A percentile compares a stretch with the other conserved stretches of the same genome.
Evolutionary conservation across 2,329 filamentous ascomycete genomes (phyloP).

Genomic region (Dactylellina sp.): DNA sequence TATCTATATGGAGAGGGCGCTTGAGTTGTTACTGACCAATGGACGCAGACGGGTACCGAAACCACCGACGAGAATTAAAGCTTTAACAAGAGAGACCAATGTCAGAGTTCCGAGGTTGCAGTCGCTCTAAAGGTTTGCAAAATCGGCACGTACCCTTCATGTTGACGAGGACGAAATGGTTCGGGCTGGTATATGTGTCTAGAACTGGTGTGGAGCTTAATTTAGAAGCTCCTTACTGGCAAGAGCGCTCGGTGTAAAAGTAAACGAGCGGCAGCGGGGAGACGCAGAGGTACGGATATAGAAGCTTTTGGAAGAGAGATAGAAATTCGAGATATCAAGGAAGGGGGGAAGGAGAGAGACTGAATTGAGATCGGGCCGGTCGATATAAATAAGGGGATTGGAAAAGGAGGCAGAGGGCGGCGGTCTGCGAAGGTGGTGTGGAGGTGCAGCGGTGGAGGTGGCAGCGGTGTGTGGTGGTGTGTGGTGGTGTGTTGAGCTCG

Average conservation of each 20-base stretch:
- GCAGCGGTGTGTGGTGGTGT: constrained; percentile 19
- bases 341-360: constrained; percentile 10
- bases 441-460: constrained; percentile 14
- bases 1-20: constrained; percentile 58
- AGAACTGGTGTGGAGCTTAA: constrained; percentile 27
- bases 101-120: constrained; percentile 21
- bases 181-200: constrained; percentile 41
- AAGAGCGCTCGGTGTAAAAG: not conserved
- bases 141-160: constrained; percentile 42
- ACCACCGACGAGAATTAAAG: constrained; percentile 98
- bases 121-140: not conserved
- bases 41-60: constrained; percentile 98
- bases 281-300: constrained; percentile 12
- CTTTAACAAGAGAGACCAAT: constrained; percentile 66
- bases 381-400: constrained; percentile 32
- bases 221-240: constrained; percentile 21
- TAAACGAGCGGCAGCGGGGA: constrained; percentile 47
- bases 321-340: not conserved
- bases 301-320: not conserved
- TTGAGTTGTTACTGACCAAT: constrained; percentile 73
- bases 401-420: constrained; percentile 32
- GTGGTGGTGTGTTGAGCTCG: constrained; percentile 36
- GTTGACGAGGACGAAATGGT: constrained; percentile 6
- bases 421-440: not conserved
- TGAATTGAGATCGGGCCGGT: not conserved